These are phyloP conservation scores for Cystobasidium pallidum DNA, from an alignment of 1,284 basidiomycete species.

Conservation along the genomic window DNA sequence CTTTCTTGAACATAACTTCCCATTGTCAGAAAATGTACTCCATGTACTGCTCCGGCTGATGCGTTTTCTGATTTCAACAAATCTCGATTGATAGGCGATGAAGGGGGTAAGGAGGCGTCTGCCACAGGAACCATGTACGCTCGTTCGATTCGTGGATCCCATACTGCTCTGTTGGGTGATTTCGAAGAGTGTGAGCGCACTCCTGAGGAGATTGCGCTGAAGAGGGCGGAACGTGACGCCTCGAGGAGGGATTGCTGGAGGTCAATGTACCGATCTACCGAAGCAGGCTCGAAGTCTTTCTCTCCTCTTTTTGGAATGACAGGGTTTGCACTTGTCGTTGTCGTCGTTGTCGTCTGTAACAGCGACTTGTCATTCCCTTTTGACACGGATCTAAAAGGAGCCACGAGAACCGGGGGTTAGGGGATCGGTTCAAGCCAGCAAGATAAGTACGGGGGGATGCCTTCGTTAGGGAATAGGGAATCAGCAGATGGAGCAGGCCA, in stretches of 20 bases:
- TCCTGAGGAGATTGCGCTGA: constrained; percentile 50
- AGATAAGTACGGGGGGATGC: no score
- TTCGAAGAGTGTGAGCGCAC: constrained; percentile 49
- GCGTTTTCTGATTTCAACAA: constrained; percentile 9
- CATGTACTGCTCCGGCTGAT: constrained; percentile 63
- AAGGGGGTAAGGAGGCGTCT: constrained; percentile 47
- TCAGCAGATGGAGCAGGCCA: no score
- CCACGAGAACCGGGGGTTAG: no score
- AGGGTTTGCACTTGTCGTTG: constrained; percentile 52
- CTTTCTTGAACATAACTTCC: constrained; percentile 64
- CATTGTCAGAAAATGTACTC: constrained; percentile 75
- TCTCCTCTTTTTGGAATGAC: constrained; percentile 88
- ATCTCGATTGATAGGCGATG: constrained; percentile 8
- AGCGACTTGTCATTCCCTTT: constrained; percentile 47
- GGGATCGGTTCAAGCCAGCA: no score
- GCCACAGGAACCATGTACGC: constrained; percentile 57
- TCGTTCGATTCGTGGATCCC: constrained; percentile 47
- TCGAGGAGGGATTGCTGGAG: constrained; percentile 49
- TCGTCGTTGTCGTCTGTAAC: no score
- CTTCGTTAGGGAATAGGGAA: no score
- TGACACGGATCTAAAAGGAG: constrained; percentile 12
- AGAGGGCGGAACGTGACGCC: constrained; percentile 50
- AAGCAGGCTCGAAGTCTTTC: constrained; percentile 87
- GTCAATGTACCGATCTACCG: constrained; percentile 46
- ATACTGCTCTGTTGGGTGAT: constrained; percentile 51